Evolutionary conservation across 1,284 basidiomycete genomes (phyloP).

Genomic region (Austroboletus niveus): DNA sequence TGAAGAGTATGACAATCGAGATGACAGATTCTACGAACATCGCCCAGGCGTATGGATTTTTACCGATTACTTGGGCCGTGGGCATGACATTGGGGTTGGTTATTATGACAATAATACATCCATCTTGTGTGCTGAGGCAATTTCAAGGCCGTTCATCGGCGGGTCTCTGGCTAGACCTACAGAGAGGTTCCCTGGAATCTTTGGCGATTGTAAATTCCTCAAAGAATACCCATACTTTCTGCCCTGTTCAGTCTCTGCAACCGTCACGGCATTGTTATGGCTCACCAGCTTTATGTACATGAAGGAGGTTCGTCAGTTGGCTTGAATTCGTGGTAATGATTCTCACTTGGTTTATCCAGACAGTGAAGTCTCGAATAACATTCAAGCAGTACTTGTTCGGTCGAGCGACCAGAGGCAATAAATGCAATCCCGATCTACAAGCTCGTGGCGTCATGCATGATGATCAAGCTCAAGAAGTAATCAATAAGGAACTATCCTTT

Average conservation of each 20-base stretch:
- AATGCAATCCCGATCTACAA: not conserved
- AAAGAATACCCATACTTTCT: conserved; percentile 66
- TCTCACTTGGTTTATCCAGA: conserved; percentile 15
- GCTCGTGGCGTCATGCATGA: not conserved
- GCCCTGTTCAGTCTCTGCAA: conserved; percentile 54
- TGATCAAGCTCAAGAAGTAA: not conserved
- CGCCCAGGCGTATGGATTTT: conserved; percentile 35
- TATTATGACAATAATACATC: no score
- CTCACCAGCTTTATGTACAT: conserved; percentile 48
- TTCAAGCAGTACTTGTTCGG: conserved; percentile 21
- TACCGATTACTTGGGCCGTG: conserved; percentile 46
- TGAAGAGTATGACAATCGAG: conserved; percentile 36
- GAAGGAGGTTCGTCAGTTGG: conserved; percentile 47
- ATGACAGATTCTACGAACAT: conserved; percentile 33
- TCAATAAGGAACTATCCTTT: conserved; percentile 33
- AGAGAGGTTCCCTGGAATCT: conserved; percentile 55
- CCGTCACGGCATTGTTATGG: conserved; percentile 46
- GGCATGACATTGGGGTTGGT: conserved; percentile 41
- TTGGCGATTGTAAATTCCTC: conserved; percentile 50
- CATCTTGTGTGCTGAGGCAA: conserved; percentile 17
- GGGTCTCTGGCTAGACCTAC: conserved; percentile 58
- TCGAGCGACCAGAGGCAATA: conserved; percentile 1
- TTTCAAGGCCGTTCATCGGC: conserved; percentile 52
- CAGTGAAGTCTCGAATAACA: conserved; percentile 12
- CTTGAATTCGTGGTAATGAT: not conserved